Base-by-base conservation (phyloP, 306 rosid genomes). In the Pueraria montana region DNA sequence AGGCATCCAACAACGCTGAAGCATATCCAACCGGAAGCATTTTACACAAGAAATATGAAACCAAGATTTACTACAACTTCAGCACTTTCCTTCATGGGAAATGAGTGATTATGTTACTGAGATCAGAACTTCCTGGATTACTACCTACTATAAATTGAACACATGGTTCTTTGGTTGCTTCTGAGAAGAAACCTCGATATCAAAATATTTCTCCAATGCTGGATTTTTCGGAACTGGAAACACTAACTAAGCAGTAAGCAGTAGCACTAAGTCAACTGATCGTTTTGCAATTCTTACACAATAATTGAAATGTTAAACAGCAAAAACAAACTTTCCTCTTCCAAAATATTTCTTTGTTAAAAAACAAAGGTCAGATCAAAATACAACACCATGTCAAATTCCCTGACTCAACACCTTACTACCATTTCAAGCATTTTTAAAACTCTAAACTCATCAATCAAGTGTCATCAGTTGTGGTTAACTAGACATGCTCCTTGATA, bases 81-180 rank as follows among this genome's bases (percentile, higher is more conserved):
- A 63, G 77, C 18, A 17, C 77, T 55, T 66, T 21, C 18, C 20
- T 3, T 26, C 66, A 48, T 56, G 86, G 61, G 26, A 26, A 76
- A 43, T 46, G 32, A 14, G 12, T 20, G 67, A 76, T n/a, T n/a
- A n/a, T n/a, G n/a, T n/a, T n/a, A n/a, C n/a, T n/a, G n/a, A n/a
- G n/a, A n/a, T n/a, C n/a, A 30, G 72, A 71, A 70, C 50, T 80
- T 48, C 63, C 70, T 40, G n/a, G n/a, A n/a, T n/a, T n/a, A n/a
- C n/a, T 62, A n/a, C 6, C 17, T 2, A 75, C 52, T n/a, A n/a
- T n/a, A n/a, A n/a, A n/a, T n/a, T n/a, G n/a, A n/a, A n/a, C n/a
- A 49, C 18, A 49, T 52, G 59, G 59, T 52, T 52, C 24, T 6
- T n/a, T 52, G 9, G 8, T 52, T 17, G 55, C 55, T 76, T 26